Evolutionary conservation across 2,329 filamentous ascomycete genomes (phyloP).

Genomic region (Trichoderma harzianum): DNA sequence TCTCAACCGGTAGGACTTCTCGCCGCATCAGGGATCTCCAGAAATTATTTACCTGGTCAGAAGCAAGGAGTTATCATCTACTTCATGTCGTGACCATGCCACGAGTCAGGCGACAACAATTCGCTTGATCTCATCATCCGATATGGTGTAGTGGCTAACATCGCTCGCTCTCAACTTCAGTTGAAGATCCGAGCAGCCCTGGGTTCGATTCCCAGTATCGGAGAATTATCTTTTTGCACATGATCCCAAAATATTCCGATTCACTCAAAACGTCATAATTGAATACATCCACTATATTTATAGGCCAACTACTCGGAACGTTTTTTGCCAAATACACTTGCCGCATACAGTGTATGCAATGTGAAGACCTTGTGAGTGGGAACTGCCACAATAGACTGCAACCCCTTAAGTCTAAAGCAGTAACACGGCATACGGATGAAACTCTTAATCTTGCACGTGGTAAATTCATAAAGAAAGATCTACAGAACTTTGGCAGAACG

Average conservation of each 20-base stretch:
- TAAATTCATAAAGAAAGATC: rapidly evolving
- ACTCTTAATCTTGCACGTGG: neutral
- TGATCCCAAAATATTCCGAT: too few relatives aligned
- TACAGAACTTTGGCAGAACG: neutral
- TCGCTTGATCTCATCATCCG: conserved; percentile 24
- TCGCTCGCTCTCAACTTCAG: conserved; percentile 33
- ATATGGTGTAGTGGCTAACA: conserved; percentile 38
- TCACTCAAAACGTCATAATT: too few relatives aligned
- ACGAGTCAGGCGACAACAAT: conserved; percentile 6
- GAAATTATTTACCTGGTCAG: too few relatives aligned
- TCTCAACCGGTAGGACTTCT: too few relatives aligned
- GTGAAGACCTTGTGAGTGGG: too few relatives aligned
- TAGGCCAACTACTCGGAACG: too few relatives aligned
- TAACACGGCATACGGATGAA: neutral
- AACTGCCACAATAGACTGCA: too few relatives aligned
- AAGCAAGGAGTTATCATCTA: neutral
- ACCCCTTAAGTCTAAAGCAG: neutral
- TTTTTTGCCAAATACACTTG: too few relatives aligned
- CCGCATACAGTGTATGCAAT: too few relatives aligned
- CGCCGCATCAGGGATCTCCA: too few relatives aligned
- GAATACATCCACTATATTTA: too few relatives aligned
- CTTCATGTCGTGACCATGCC: neutral
- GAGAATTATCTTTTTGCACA: neutral
- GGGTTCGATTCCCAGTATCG: neutral
- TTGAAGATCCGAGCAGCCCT: neutral